A percentile compares a stretch with the other conserved stretches of the same genome.
Conservation (phyloP, 139 green algal genomes). For the Pseudopediastrum boryanum region DNA sequence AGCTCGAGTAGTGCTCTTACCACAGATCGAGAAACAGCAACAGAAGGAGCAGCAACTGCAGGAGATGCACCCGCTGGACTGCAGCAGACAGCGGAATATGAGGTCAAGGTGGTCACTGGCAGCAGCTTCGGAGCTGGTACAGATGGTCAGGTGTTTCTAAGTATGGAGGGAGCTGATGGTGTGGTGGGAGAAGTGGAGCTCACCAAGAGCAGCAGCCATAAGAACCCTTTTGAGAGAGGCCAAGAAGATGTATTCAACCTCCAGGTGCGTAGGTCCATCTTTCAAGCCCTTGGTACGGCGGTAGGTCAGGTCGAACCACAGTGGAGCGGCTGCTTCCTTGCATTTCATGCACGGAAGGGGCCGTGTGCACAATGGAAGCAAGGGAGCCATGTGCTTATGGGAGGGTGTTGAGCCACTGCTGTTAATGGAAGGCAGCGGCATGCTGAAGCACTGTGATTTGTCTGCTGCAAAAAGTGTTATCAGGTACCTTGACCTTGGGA, state of each 20-base stretch:
- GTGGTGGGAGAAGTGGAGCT: slow-evolving; percentile 54
- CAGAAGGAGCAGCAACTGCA: not conserved
- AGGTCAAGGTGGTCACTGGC: slow-evolving; percentile 55
- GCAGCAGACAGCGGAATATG: slow-evolving; percentile 38
- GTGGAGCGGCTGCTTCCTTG: no score
- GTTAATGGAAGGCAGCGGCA: no score
- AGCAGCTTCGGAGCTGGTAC: slow-evolving; percentile 55
- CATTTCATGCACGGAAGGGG: no score
- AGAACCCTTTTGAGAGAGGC: slow-evolving; percentile 36
- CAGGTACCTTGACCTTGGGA: no score
- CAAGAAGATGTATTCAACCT: slow-evolving; percentile 8
- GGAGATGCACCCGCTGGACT: not conserved
- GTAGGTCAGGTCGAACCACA: not conserved
- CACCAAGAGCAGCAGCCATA: slow-evolving; percentile 23
- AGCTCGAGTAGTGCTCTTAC: no score
- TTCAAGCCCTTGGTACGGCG: not conserved
- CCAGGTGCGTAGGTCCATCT: not conserved
- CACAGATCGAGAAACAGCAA: not conserved
- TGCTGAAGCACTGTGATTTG: no score
- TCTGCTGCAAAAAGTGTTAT: no score
- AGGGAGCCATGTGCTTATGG: no score
- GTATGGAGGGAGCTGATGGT: slow-evolving; percentile 38
- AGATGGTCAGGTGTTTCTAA: slow-evolving; percentile 53
- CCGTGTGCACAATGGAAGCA: no score
- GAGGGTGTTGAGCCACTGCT: no score